phyloP scores from a whole-genome alignment of 2,329 filamentous ascomycete genomes.

The Trichophyton equinum region DNA sequence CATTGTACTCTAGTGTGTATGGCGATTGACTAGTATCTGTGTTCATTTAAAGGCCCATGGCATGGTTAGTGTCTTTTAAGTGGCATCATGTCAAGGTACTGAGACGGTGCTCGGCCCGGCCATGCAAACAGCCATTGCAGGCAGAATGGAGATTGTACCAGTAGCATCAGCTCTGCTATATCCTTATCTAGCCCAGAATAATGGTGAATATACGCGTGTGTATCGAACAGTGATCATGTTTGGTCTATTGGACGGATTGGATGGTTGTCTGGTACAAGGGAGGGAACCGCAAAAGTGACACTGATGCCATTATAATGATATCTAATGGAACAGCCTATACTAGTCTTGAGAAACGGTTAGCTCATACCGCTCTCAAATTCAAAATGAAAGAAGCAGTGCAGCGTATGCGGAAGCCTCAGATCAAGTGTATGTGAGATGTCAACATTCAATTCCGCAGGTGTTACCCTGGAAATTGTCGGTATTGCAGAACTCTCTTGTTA shows the following conservation, averaged over 20 bases:
- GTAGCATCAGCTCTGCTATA: background rate
- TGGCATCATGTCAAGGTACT: background rate
- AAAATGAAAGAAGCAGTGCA: background rate
- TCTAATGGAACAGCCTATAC: background rate
- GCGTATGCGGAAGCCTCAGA: slow-evolving; percentile 22
- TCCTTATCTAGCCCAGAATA: background rate
- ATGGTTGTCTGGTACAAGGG: too few species aligned
- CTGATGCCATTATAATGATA: background rate
- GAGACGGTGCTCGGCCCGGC: background rate
- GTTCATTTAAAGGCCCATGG: background rate
- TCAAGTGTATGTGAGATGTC: slow-evolving; percentile 36
- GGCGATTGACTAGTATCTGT: background rate
- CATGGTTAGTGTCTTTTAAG: background rate
- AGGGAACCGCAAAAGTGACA: background rate
- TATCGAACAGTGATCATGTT: background rate
- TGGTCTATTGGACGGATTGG: background rate
- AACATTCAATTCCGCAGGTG: slow-evolving; percentile 34
- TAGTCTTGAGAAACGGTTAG: background rate
- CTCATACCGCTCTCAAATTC: background rate
- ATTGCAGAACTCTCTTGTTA: slow-evolving; percentile 37
- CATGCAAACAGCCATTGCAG: background rate
- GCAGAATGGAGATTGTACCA: background rate
- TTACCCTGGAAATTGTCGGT: slow-evolving; percentile 30
- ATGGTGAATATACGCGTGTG: background rate
- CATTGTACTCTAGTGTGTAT: background rate